Evolutionary conservation across 2,329 filamentous ascomycete species (phyloP).

Genomic region (Clonostachys chloroleuca): DNA sequence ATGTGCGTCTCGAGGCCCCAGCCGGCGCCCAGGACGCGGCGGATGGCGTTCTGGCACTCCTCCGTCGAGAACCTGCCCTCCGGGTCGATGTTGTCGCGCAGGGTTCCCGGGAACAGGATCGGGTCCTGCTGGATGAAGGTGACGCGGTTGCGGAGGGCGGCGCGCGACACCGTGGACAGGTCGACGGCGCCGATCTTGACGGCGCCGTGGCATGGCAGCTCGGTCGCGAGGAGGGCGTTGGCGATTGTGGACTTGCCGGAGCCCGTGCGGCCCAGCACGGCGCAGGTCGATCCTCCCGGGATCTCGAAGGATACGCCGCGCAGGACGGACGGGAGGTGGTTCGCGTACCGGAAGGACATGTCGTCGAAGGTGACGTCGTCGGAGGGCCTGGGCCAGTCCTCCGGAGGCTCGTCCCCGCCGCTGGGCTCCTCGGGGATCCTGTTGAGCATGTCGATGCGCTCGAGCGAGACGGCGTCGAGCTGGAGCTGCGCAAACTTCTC

Average conservation of each 20-base stretch:
- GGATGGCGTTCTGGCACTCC: conserved; percentile 46
- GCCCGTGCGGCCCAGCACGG: conserved; percentile 76
- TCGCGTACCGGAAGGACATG: conserved; percentile 76
- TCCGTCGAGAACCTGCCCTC: conserved; percentile 50
- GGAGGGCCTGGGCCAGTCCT: conserved; percentile 69
- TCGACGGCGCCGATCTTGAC: conserved; percentile 51
- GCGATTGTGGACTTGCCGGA: conserved; percentile 81
- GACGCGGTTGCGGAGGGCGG: conserved; percentile 50
- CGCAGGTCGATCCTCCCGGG: conserved; percentile 56
- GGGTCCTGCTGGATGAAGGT: conserved; percentile 63
- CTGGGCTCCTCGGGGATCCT: conserved; percentile 71
- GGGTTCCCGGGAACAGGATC: conserved; percentile 53
- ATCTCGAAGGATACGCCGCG: conserved; percentile 67
- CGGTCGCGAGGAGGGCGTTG: conserved; percentile 51
- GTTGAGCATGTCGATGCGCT: conserved; percentile 78
- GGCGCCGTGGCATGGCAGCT: conserved; percentile 43
- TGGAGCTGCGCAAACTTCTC: conserved; percentile 79
- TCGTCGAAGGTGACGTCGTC: conserved; percentile 73
- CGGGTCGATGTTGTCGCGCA: conserved; percentile 66
- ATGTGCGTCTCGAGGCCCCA: conserved; percentile 46
- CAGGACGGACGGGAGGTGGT: conserved; percentile 70
- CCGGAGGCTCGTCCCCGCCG: conserved; percentile 64
- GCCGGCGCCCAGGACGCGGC: conserved; percentile 50
- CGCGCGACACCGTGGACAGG: conserved; percentile 47
- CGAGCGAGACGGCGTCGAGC: conserved; percentile 88